Percentiles rank a stretch among this genome's conserved stretches.
Conservation (phyloP, 2,329 filamentous ascomycete species). For the Curvularia spicifera region DNA sequence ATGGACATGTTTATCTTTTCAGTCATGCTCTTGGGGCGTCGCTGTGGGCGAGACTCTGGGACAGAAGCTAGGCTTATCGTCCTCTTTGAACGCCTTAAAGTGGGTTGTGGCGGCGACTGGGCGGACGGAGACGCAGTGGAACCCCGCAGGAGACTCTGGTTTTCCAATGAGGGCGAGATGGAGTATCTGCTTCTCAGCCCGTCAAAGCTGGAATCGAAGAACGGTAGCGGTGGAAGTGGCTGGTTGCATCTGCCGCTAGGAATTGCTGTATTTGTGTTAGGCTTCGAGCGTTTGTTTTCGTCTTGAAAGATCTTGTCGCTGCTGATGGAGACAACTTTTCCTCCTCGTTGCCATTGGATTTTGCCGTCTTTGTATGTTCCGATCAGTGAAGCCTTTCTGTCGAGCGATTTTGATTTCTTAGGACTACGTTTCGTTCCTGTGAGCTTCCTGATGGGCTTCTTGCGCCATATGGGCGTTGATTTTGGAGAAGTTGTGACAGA, state of each 20-base stretch:
- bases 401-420: not conserved
- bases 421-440: slow-evolving; percentile 23
- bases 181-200: slow-evolving; percentile 29
- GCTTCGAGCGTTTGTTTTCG: slow-evolving; percentile 31
- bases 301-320: slow-evolving; percentile 17
- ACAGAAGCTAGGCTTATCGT: slow-evolving; percentile 19
- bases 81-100: slow-evolving; percentile 23
- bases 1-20: slow-evolving; percentile 44
- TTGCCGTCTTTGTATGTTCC: slow-evolving; percentile 55
- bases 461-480: slow-evolving; percentile 24
- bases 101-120: slow-evolving; percentile 23
- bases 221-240: slow-evolving; percentile 40
- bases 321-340: slow-evolving; percentile 12
- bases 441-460: slow-evolving; percentile 12
- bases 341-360: slow-evolving; percentile 49
- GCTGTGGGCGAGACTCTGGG: slow-evolving; percentile 11
- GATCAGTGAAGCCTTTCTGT: slow-evolving; percentile 40
- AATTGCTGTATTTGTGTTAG: slow-evolving; percentile 49
- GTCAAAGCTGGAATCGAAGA: slow-evolving; percentile 35
- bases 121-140: slow-evolving; percentile 43
- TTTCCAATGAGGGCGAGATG: slow-evolving; percentile 44
- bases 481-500: slow-evolving; percentile 24
- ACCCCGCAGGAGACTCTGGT: slow-evolving; percentile 30
- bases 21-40: slow-evolving; percentile 21
- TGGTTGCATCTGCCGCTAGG: slow-evolving; percentile 40